Evolutionary conservation across 2,329 filamentous ascomycete species (phyloP), one percentile per base, ranked within the genome.

Genomic region (Leptographium lundbergii): DNA sequence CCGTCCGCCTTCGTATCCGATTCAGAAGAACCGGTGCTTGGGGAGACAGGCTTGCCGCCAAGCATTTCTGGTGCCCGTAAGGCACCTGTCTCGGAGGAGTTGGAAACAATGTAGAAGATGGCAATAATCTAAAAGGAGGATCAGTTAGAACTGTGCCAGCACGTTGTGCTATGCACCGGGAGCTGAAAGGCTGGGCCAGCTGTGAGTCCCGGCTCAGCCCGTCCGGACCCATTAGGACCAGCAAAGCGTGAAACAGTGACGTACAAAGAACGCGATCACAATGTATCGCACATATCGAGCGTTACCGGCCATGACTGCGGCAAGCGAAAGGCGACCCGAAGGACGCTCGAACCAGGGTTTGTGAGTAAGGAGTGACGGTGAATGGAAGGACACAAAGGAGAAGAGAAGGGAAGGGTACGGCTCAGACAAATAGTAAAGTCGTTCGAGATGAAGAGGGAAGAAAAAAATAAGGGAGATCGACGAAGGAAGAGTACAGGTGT

Each of bases 41-140:
- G 10, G 24, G 51, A 19, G 24, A 51, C 59, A 24, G 57, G 14
- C 52, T 51, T 58, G 55, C 61, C 24, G 56, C 61, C 61, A 19
- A 63, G 63, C 59, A 64, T 57, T 17, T 64, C 63, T 14, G 60
- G 60, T 25, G 61, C 59, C 36, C 61, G 63, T 54, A 64, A 63
- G 39, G 75, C 71, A 54, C 72, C 71, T 59, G 79, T 72, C 65
- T 80, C 75, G 58, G 71, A 75, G 50, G 78, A 79, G 63, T 76
- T 75, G 59, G 89, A 88, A 69, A 95, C 82, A 74, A 92, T 90
- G 75, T 92, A 94, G 71, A 96, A 81, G 63, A 95, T 77, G 63
- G 84, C 77, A 63, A 95, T 73, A 60, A 83, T 75, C 82, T 85
- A 25, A 14, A 51, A 45, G 24, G 14, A 10, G 10, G 14, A 25